A percentile compares a stretch with the other conserved stretches of the same genome.
phyloP scores from a whole-genome alignment of 2,329 filamentous ascomycete species.

The Xylariomycetidae sp. region DNA sequence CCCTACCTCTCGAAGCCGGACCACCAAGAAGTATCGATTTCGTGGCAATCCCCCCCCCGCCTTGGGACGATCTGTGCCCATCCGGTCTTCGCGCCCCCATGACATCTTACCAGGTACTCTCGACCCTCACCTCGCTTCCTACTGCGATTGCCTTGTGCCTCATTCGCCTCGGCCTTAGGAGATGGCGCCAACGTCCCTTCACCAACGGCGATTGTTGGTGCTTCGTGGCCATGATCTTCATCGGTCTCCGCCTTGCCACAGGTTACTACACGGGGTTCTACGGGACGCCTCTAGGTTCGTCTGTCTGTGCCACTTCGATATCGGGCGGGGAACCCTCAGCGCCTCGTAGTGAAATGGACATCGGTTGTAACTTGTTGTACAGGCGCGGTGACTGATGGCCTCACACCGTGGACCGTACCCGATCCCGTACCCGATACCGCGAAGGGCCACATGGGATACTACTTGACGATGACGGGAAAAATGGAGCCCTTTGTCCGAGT shows the following conservation, averaged over 20 bases:
- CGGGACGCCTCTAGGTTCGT: constrained; percentile 6
- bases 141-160: constrained; percentile 6
- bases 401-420: background rate
- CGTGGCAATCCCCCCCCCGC: too few species aligned
- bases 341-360: background rate
- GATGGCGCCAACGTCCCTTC: constrained; percentile 3
- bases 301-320: too few species aligned
- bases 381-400: too few species aligned
- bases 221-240: constrained; percentile 6
- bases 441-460: background rate
- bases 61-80: too few species aligned
- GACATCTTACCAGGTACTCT: too few species aligned
- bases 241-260: constrained; percentile 3
- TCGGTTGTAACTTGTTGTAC: background rate
- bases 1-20: too few species aligned
- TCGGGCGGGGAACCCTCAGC: constrained; percentile 1
- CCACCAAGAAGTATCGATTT: too few species aligned
- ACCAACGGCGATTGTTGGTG: constrained; percentile 10
- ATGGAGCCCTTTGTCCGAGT: constrained; percentile 7
- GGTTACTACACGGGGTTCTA: constrained; percentile 7
- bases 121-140: too few species aligned
- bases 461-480: constrained; percentile 7
- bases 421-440: background rate
- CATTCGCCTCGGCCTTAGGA: constrained; percentile 6
- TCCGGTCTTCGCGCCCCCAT: too few species aligned